These are phyloP conservation scores for Diaporthe citrichinensis DNA, from an alignment of 2,329 filamentous ascomycete species.

Conservation along the genomic window DNA sequence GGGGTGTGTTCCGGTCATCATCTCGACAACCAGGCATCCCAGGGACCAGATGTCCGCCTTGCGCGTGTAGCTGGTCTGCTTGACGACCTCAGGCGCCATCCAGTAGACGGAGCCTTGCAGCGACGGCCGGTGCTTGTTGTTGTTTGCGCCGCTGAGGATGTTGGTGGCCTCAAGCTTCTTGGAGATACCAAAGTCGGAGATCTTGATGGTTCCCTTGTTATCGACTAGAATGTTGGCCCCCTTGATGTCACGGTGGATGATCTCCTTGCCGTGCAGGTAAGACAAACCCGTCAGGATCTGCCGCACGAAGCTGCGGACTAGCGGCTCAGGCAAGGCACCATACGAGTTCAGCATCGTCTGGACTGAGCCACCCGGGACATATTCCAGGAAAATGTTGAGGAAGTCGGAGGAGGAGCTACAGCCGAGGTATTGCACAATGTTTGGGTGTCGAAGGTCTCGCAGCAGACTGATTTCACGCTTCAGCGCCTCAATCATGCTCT, in stretches of 20 bases:
- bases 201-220: constrained; percentile 99
- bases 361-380: constrained; percentile 96
- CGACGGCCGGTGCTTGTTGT: constrained; percentile 80
- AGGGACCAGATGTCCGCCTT: constrained; percentile 99
- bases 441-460: constrained; percentile 93
- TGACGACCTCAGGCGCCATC: constrained; percentile 99
- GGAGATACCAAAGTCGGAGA: constrained; percentile 98
- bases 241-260: constrained; percentile 99
- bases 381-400: constrained; percentile 99
- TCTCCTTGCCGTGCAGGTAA: constrained; percentile 93
- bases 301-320: constrained; percentile 96
- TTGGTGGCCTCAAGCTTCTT: constrained; percentile 97
- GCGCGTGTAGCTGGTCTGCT: constrained; percentile 96
- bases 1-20: constrained; percentile 97
- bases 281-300: constrained; percentile 94
- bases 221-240: constrained; percentile 98
- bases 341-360: constrained; percentile 99
- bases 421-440: constrained; percentile 98
- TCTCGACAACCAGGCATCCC: constrained; percentile 96
- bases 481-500: constrained; percentile 96
- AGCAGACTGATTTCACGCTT: constrained; percentile 97
- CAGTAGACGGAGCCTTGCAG: constrained; percentile 98
- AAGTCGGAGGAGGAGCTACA: constrained; percentile 92
- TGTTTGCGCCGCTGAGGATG: constrained; percentile 78
- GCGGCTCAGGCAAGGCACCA: constrained; percentile 90